Conservation (phyloP, 2,329 filamentous ascomycete species). For the Didymella sp. region DNA sequence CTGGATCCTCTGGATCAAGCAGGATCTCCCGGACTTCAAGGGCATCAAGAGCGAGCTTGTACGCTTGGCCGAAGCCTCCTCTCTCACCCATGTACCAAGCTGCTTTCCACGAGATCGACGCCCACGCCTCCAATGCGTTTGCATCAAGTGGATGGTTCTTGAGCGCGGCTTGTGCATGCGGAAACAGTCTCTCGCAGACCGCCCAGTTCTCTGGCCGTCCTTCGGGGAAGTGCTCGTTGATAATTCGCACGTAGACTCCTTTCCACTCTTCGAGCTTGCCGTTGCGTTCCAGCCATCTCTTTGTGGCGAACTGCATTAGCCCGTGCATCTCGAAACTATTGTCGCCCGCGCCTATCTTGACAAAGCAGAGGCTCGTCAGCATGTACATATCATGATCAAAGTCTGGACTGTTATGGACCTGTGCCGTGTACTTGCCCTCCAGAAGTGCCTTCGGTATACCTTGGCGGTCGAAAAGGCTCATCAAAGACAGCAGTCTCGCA, state of each 20-base stretch:
- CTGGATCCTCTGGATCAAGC: neutral
- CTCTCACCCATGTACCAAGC: neutral
- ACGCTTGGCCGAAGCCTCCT: neutral
- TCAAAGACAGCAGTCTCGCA: slow-evolving; percentile 53
- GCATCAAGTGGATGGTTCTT: neutral
- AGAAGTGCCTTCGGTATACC: slow-evolving; percentile 34
- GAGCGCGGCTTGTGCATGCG: slow-evolving; percentile 18
- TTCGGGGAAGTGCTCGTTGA: slow-evolving; percentile 3
- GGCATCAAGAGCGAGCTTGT: neutral
- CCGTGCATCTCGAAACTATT: slow-evolving; percentile 28
- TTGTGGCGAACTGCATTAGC: slow-evolving; percentile 29
- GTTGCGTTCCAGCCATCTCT: slow-evolving; percentile 29
- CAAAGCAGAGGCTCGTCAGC: slow-evolving; percentile 25
- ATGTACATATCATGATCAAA: slow-evolving; percentile 31
- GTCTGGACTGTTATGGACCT: neutral
- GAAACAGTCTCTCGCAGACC: slow-evolving; percentile 19
- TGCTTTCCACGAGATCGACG: slow-evolving; percentile 1
- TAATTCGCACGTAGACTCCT: slow-evolving; percentile 2
- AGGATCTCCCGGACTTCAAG: neutral
- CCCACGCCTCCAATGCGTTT: slow-evolving; percentile 7
- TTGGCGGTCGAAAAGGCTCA: slow-evolving; percentile 30
- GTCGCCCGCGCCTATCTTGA: slow-evolving; percentile 13
- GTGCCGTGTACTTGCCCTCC: slow-evolving; percentile 14
- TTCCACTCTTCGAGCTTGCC: slow-evolving; percentile 26
- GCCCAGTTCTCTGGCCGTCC: slow-evolving; percentile 15